A percentile compares a stretch with the other conserved stretches of the same genome.
These are phyloP conservation scores for Aspergillus cavernicola DNA, from an alignment of 495 filamentous ascomycete species.

Conservation along the genomic window DNA sequence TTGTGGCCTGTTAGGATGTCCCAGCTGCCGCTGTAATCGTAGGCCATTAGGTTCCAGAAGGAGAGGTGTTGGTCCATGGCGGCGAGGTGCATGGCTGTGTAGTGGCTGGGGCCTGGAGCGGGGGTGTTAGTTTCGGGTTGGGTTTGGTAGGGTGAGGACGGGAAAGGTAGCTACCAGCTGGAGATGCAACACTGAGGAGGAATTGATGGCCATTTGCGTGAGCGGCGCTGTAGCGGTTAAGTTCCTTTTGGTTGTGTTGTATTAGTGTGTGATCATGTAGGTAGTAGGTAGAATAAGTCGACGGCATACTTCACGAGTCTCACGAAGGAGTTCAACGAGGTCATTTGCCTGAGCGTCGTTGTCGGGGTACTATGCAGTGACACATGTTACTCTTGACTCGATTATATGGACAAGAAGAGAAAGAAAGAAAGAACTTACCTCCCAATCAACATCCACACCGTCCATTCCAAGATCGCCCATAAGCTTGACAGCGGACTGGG, in stretches of 20 bases:
- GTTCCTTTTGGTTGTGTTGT: slow-evolving; percentile 34
- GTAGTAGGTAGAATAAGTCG: neutral
- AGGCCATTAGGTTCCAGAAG: slow-evolving; percentile 75
- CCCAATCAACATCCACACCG: slow-evolving; percentile 62
- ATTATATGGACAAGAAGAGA: too few relatives aligned
- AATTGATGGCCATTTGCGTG: slow-evolving; percentile 53
- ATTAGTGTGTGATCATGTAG: neutral
- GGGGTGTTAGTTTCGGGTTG: neutral
- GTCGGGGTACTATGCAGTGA: slow-evolving; percentile 31
- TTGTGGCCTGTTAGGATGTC: slow-evolving; percentile 66
- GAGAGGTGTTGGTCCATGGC: slow-evolving; percentile 72
- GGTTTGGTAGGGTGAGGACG: neutral
- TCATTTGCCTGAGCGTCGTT: slow-evolving; percentile 53
- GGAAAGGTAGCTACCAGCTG: slow-evolving; percentile 32
- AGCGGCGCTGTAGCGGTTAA: slow-evolving; percentile 58
- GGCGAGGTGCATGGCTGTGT: slow-evolving; percentile 57
- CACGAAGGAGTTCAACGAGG: slow-evolving; percentile 59
- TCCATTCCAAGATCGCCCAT: slow-evolving; percentile 63
- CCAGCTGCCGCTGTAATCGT: slow-evolving; percentile 79
- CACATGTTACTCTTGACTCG: too few relatives aligned
- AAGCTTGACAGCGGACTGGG: slow-evolving; percentile 59
- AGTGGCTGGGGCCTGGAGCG: slow-evolving; percentile 50
- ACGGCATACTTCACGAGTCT: slow-evolving; percentile 40
- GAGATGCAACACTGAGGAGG: slow-evolving; percentile 64
- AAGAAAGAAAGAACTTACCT: slow-evolving; percentile 30